Evolutionary conservation across 202 grass and related monocot species (phyloP).

Genomic region (Dendrocalamus latiflorus): DNA sequence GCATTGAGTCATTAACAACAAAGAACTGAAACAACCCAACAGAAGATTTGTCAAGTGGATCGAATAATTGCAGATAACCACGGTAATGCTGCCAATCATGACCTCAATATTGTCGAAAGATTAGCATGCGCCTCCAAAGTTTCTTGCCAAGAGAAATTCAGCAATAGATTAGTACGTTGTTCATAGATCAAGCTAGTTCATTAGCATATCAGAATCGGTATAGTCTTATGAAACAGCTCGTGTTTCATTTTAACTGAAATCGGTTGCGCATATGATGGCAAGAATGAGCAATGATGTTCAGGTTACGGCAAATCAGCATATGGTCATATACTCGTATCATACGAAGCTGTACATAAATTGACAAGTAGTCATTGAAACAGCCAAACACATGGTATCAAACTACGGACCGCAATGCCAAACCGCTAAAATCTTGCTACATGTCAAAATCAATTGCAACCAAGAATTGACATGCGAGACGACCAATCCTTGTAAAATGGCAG

Average conservation of each 20-base stretch:
- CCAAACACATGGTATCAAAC: neutral
- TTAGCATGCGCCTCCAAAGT: neutral
- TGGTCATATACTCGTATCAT: neutral
- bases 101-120: neutral
- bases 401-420: neutral
- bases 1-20: neutral
- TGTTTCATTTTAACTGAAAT: neutral
- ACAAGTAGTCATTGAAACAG: neutral
- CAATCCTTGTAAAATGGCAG: neutral
- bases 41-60: neutral
- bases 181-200: too few relatives aligned
- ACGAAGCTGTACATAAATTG: neutral
- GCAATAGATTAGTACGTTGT: too few relatives aligned
- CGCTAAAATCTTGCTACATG: neutral
- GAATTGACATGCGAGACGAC: neutral
- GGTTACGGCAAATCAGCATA: neutral
- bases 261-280: neutral
- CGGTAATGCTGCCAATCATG: neutral
- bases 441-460: neutral
- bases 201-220: neutral
- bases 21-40: neutral
- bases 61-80: neutral
- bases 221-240: neutral
- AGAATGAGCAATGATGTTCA: neutral
- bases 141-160: too few relatives aligned